These are phyloP conservation scores for Eucalyptus globulus DNA, from an alignment of 345 rosid genomes.

Conservation along the genomic window DNA sequence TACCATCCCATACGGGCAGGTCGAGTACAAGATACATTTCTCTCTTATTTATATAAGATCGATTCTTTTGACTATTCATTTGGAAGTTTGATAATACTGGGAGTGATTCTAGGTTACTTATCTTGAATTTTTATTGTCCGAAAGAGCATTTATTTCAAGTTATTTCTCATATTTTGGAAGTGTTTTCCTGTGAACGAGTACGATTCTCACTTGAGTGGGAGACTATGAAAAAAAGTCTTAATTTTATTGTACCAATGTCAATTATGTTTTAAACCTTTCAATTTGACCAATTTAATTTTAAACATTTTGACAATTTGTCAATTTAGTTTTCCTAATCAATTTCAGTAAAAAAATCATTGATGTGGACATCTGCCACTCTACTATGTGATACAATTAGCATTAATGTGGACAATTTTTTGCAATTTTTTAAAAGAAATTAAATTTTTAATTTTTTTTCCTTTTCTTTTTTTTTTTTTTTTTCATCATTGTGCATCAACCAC, in stretches of 20 bases:
- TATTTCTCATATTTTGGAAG: neutral
- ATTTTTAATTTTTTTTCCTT: neutral
- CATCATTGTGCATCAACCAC: neutral
- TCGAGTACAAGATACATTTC: too few relatives aligned
- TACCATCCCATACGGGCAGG: too few relatives aligned
- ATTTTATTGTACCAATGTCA: neutral
- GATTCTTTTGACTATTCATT: too few relatives aligned
- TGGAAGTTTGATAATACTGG: too few relatives aligned
- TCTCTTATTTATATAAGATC: too few relatives aligned
- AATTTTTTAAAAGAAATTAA: neutral
- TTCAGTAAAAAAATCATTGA: neutral
- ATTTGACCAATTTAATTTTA: neutral
- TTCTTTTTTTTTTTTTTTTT: neutral
- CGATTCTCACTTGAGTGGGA: neutral
- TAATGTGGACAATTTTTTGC: neutral
- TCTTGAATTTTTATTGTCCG: too few relatives aligned
- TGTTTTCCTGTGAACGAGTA: neutral
- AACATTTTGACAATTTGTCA: neutral
- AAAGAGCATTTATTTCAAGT: too few relatives aligned
- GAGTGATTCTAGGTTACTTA: too few relatives aligned
- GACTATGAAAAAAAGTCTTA: neutral
- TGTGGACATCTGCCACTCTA: neutral
- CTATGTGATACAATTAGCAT: accelerated
- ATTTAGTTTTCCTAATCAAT: neutral
- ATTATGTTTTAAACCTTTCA: accelerated